Conservation (phyloP, 352 stramenopile species). For the Pythium pyrilobum region DNA sequence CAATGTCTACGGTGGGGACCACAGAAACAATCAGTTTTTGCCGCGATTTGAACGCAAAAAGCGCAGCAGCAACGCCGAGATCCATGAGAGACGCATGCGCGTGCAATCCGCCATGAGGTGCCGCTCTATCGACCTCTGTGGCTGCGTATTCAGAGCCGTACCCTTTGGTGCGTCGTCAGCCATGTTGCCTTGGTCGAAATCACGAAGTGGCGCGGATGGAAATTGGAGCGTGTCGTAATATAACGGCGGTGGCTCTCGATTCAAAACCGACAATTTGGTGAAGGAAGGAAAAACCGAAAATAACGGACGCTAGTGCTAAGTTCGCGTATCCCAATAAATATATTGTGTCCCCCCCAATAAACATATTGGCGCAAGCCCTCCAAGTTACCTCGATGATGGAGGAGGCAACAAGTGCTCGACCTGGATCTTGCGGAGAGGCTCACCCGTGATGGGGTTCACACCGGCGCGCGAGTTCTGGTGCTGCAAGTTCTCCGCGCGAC, state of each 20-base stretch:
- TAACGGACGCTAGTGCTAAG: neutral
- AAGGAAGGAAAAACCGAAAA: conserved; percentile 24
- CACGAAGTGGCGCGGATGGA: conserved; percentile 14
- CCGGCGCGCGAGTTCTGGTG: conserved; percentile 73
- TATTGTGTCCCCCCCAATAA: neutral
- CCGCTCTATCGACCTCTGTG: no score
- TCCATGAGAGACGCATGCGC: no score
- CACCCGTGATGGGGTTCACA: conserved; percentile 86
- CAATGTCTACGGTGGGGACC: conserved; percentile 16
- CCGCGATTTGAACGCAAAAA: no score
- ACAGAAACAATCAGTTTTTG: neutral
- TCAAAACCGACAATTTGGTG: neutral
- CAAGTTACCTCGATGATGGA: conserved; percentile 9
- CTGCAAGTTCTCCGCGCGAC: conserved; percentile 78
- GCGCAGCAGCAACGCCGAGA: no score
- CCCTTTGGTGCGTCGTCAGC: conserved; percentile 45
- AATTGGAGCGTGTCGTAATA: neutral
- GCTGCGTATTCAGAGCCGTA: no score
- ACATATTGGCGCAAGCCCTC: neutral
- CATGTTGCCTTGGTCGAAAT: conserved; percentile 30
- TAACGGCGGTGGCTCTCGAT: conserved; percentile 6
- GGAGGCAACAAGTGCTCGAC: conserved; percentile 48
- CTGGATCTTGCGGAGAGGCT: conserved; percentile 41
- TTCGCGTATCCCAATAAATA: neutral
- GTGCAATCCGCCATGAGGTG: no score